A percentile compares a stretch with the other conserved stretches of the same genome.
Evolutionary conservation across 345 rosid species (phyloP).

Genomic region (Pugionium dolabratum): DNA sequence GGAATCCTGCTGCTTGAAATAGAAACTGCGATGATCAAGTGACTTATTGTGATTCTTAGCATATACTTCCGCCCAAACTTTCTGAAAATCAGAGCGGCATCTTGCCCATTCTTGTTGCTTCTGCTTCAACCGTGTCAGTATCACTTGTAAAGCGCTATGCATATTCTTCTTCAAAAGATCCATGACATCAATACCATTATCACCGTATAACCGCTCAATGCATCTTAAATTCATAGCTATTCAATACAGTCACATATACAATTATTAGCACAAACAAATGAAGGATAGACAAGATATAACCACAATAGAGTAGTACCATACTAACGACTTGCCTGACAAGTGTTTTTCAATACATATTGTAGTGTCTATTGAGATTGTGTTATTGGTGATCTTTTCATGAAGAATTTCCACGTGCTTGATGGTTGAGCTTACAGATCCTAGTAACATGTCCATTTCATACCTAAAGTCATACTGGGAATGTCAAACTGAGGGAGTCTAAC

Average conservation of each 20-base stretch:
- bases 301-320: slow-evolving; percentile 21
- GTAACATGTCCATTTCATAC: slow-evolving; percentile 93
- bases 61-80: slow-evolving; percentile 98
- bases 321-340: slow-evolving; percentile 60
- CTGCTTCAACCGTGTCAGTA: slow-evolving; percentile 95
- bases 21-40: slow-evolving; percentile 8
- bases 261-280: slow-evolving; percentile 14
- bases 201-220: slow-evolving; percentile 91
- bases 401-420: slow-evolving; percentile 74
- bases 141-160: slow-evolving; percentile 82
- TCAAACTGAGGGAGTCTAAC: not conserved
- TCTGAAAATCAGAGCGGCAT: slow-evolving; percentile 90
- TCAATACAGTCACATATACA: slow-evolving; percentile 38
- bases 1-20: slow-evolving; percentile 44
- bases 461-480: slow-evolving; percentile 46
- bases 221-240: slow-evolving; percentile 89
- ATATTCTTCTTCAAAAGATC: slow-evolving; percentile 83
- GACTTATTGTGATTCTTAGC: slow-evolving; percentile 94
- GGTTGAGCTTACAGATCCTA: slow-evolving; percentile 82
- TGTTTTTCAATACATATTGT: slow-evolving; percentile 66
- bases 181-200: slow-evolving; percentile 96
- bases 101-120: slow-evolving; percentile 98
- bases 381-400: slow-evolving; percentile 66
- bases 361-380: slow-evolving; percentile 53
- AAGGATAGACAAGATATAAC: slow-evolving; percentile 15